Base-by-base conservation (phyloP, 1,139 yeast species). In the Citeromyces hawaiiensis region DNA sequence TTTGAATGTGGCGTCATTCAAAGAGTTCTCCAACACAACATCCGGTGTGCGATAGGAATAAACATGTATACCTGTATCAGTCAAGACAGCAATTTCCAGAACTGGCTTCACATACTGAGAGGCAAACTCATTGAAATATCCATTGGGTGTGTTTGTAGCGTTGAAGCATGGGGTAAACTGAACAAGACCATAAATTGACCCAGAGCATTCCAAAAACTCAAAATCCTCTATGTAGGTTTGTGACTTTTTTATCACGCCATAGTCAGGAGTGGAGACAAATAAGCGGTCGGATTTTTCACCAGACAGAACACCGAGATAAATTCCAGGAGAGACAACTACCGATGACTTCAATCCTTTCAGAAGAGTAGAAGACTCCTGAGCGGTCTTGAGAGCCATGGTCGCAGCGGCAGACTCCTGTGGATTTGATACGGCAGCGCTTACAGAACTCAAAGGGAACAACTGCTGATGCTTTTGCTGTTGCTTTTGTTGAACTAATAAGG, bases 41-140 rank as follows among this genome's bases (percentile, higher is more conserved):
- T 81, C 88, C 1, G 96, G 88, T 3, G 87, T 79, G 53, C 86
- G 73, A 49, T 80, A 78, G 46, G 79, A 78, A 54, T 80, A 85
- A 35, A 85, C 68, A 48, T 79, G 77, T 34, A 91, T 73, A 3
- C 95, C 91, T 27, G 76, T 72, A 49, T 75, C 77, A 2, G 97
- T 88, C 50, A 91, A 63, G 3, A 88, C 76, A 0, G 94, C 96
- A 55, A 88, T 70, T 50, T 76, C 77, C 39, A 81, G 63, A 1
- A 79, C 75, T 23, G 66, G 63, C 30, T 69, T 60, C 9, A 78
- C 72, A 52, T 85, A 88, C 54, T 88, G 96, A 17, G 88, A 77
- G 2, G 95, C 94, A 52, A 83, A 75, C 45, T 78, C 77, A 54
- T 88, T 88, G 4, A 87, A 73, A 54, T 79, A 85, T 1, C 96